A percentile compares a stretch with the other conserved stretches of the same genome.
phyloP scores from a whole-genome alignment of 495 filamentous ascomycete species.

The Rostrohypoxylon terebratum region DNA sequence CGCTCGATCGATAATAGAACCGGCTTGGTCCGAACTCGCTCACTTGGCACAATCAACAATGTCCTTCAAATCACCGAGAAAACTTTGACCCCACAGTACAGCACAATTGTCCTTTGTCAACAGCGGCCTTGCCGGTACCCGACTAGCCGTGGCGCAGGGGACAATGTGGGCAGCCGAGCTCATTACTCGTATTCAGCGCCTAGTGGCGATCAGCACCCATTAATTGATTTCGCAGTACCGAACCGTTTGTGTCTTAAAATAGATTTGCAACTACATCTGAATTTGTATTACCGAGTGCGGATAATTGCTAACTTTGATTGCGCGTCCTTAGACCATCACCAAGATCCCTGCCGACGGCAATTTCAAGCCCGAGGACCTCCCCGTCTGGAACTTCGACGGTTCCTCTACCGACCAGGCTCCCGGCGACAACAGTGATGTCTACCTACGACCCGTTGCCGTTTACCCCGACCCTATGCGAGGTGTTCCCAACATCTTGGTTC shows the following conservation, averaged over 20 bases:
- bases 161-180: constrained; percentile 30
- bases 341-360: constrained; percentile 65
- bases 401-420: constrained; percentile 94
- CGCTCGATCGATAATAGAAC: constrained; percentile 43
- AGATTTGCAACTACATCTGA: constrained; percentile 19
- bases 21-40: constrained; percentile 47
- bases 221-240: constrained; percentile 13
- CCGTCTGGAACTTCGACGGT: constrained; percentile 99
- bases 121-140: constrained; percentile 24
- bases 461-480: constrained; percentile 94
- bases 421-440: constrained; percentile 97
- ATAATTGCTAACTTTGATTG: constrained; percentile 36
- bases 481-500: constrained; percentile 86
- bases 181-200: constrained; percentile 35
- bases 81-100: constrained; percentile 25
- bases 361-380: constrained; percentile 79
- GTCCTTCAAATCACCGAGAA: constrained; percentile 30
- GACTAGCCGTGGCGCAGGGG: constrained; percentile 34
- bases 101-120: constrained; percentile 32
- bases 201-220: constrained; percentile 31
- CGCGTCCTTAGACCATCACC: constrained; percentile 76
- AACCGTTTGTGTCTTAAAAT: background rate
- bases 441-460: constrained; percentile 89
- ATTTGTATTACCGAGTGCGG: background rate
- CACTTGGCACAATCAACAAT: constrained; percentile 29